These are phyloP conservation scores for Amanita muscaria DNA, from an alignment of 768 basidiomycete genomes.

Conservation along the genomic window DNA sequence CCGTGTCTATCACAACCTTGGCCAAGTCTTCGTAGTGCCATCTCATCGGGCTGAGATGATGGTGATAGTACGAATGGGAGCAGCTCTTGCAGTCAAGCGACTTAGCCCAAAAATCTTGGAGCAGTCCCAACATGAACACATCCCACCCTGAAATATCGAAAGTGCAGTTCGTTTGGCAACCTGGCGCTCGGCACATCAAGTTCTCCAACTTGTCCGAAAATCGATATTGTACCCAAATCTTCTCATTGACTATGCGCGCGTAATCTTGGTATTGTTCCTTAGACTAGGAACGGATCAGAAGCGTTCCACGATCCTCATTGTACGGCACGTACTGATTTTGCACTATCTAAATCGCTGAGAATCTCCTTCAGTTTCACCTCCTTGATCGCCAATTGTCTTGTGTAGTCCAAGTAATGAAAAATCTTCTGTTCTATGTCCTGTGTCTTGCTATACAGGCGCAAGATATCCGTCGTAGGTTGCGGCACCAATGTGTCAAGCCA, in stretches of 20 bases:
- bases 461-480: constrained; percentile 12
- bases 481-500: constrained; percentile 10
- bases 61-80: too few relatives aligned
- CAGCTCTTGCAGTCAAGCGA: too few relatives aligned
- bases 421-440: constrained; percentile 10
- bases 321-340: too few relatives aligned
- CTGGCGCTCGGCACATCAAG: neutral
- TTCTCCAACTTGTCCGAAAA: neutral
- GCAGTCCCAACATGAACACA: too few relatives aligned
- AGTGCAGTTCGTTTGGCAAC: neutral
- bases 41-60: too few relatives aligned
- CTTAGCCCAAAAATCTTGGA: too few relatives aligned
- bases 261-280: neutral
- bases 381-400: constrained; percentile 7
- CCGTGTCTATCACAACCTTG: too few relatives aligned
- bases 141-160: too few relatives aligned
- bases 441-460: constrained; percentile 8
- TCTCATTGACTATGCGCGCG: neutral
- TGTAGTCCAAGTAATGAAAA: constrained; percentile 6
- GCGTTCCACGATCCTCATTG: too few relatives aligned
- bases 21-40: too few relatives aligned
- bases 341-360: too few relatives aligned
- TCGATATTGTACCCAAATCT: neutral
- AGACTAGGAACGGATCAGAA: too few relatives aligned
- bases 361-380: neutral